Evolutionary conservation across 2,329 filamentous ascomycete species (phyloP), one percentile per base, ranked within the genome.

Genomic region (Penicillium expansum): DNA sequence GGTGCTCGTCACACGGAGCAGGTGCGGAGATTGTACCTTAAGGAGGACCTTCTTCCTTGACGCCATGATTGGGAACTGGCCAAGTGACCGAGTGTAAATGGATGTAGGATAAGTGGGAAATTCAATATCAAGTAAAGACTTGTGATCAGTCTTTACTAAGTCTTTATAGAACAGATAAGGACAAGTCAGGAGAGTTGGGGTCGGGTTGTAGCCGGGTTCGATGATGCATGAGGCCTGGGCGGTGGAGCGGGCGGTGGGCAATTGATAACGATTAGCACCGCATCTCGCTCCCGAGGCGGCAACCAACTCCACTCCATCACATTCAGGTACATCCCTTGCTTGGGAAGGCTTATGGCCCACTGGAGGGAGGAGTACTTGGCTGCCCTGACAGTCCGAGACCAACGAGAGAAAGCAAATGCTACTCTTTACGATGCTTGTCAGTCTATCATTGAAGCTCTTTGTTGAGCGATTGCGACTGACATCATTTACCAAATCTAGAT

Each of bases 21-120:
- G 57, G 44, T 58, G 39, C 48, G 54, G 57, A 59, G 56, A 59
- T 62, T 72, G 66, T 81, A 93, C 90, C 88, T 94, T 94, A 75
- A 94, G 82, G 64, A 94, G 84, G 66, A 93, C 90, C 87, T 94
- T 94, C 88, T 93, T 94, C 76, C 88, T 83, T 69, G 88, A 88
- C 73, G 89, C 82, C 89, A 92, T 92, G 71, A 69, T 56, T 64
- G 56, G 43, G 47, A 18, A 55, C 63, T 33, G 59, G 51, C 51
- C 30, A 47, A 49, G 30, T 33, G 44, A 48, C 11, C 20, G 9
- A 42, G 11, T 32, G 43, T 49, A 39, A 45, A 44, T 37, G 33
- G 24, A 18, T 3, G 35, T 29, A 14, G 35, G 44, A 49, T n/a
- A 20, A 56, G 38, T 29, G 35, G 9, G 20, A 11, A 41, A n/a